Evolutionary conservation across 2,329 filamentous ascomycete genomes (phyloP).

Genomic region (Colletotrichum zoysiae): DNA sequence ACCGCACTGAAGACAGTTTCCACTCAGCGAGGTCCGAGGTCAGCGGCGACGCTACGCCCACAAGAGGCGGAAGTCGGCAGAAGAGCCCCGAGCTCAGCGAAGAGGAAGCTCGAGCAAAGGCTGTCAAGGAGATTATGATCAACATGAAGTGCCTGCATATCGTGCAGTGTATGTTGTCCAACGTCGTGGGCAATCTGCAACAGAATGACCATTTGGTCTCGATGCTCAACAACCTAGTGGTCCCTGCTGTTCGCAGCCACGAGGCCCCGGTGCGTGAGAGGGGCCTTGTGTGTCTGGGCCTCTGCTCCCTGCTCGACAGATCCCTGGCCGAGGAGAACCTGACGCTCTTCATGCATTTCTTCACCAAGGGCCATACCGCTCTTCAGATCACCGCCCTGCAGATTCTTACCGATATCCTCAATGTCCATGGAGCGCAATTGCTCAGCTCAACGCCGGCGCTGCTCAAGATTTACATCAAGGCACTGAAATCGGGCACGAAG

Average conservation of each 20-base stretch:
- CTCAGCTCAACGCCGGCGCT: slow-evolving; percentile 76
- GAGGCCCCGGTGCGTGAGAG: slow-evolving; percentile 93
- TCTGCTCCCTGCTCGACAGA: slow-evolving; percentile 92
- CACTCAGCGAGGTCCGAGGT: slow-evolving; percentile 92
- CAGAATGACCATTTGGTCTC: slow-evolving; percentile 91
- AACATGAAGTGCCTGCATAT: slow-evolving; percentile 99
- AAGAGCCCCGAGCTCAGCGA: slow-evolving; percentile 64
- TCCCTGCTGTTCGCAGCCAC: slow-evolving; percentile 93
- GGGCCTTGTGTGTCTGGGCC: slow-evolving; percentile 87
- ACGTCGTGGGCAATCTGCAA: slow-evolving; percentile 88
- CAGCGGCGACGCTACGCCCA: slow-evolving; percentile 72
- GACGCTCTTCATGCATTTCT: slow-evolving; percentile 94
- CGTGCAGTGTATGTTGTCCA: slow-evolving; percentile 96
- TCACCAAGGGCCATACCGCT: slow-evolving; percentile 89
- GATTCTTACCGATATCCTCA: slow-evolving; percentile 92
- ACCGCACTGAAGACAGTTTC: slow-evolving; percentile 79
- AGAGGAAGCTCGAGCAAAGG: slow-evolving; percentile 78
- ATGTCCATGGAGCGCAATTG: slow-evolving; percentile 86
- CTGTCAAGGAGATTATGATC: slow-evolving; percentile 90
- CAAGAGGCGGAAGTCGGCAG: slow-evolving; percentile 58
- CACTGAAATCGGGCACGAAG: slow-evolving; percentile 78
- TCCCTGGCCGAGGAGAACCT: slow-evolving; percentile 93
- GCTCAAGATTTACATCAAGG: slow-evolving; percentile 87
- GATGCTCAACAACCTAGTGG: slow-evolving; percentile 98
- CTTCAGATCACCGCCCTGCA: slow-evolving; percentile 92